Evolutionary conservation across 2,329 filamentous ascomycete species (phyloP).

Genomic region (Epichloe hybrida): DNA sequence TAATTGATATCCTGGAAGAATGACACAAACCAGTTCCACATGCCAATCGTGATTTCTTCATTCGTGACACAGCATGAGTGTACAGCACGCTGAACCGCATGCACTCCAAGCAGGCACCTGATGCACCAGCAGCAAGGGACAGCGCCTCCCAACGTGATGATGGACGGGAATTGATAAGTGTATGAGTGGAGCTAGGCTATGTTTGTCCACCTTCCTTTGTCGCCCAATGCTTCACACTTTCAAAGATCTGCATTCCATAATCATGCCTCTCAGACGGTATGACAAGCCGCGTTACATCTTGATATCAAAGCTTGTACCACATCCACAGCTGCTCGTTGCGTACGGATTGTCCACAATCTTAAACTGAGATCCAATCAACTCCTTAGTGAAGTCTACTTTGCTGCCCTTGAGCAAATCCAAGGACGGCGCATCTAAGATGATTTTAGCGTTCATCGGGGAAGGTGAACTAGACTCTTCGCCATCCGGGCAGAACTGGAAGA

Average conservation of each 20-base stretch:
- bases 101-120: too few species aligned
- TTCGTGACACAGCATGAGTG: neutral
- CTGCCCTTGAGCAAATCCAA: conserved; percentile 82
- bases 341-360: conserved; percentile 89
- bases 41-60: neutral
- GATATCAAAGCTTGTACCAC: conserved; percentile 95
- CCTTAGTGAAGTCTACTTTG: conserved; percentile 92
- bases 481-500: conserved; percentile 59
- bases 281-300: conserved; percentile 36
- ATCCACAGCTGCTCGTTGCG: conserved; percentile 89
- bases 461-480: conserved; percentile 19
- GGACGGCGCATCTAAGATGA: conserved; percentile 79
- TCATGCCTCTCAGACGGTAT: neutral
- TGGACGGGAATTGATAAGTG: neutral
- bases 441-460: conserved; percentile 43
- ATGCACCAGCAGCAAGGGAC: too few species aligned
- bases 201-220: neutral
- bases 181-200: conserved; percentile 1
- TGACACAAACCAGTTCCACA: conserved; percentile 25
- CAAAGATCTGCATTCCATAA: neutral
- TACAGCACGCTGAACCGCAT: too few species aligned
- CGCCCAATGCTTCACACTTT: neutral
- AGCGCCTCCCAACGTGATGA: too few species aligned
- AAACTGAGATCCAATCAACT: conserved; percentile 80
- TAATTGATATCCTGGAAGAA: conserved; percentile 28